phyloP scores from a whole-genome alignment of 2,329 filamentous ascomycete species.

The Akanthomyces dipterigenus region DNA sequence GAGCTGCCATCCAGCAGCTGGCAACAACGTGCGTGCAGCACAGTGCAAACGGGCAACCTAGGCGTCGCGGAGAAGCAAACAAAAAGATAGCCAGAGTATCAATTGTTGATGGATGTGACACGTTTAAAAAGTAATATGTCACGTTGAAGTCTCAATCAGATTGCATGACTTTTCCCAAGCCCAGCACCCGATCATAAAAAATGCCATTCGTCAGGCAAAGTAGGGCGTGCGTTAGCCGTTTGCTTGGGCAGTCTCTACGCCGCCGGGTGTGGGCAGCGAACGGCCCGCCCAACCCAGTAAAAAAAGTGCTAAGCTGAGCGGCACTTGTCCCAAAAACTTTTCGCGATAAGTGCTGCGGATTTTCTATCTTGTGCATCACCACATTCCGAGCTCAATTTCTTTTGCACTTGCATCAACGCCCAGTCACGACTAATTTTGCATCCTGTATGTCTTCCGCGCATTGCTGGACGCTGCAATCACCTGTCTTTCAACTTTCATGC shows the following conservation, averaged over 20 bases:
- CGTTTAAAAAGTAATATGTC: no score
- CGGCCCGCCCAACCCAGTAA: constrained; percentile 12
- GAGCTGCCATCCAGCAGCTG: not conserved
- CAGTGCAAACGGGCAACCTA: constrained; percentile 1
- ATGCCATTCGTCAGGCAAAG: not conserved
- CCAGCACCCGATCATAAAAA: not conserved
- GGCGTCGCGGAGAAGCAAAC: not conserved
- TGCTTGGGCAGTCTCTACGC: not conserved
- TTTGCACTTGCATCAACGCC: constrained; percentile 1
- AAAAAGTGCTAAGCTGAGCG: constrained; percentile 12
- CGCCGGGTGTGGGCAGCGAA: constrained; percentile 7
- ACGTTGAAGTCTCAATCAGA: not conserved
- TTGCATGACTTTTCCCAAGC: not conserved
- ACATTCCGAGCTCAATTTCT: constrained; percentile 3
- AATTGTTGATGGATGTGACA: no score
- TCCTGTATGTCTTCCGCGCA: not conserved
- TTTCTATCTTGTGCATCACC: constrained; percentile 13
- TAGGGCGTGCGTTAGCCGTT: not conserved
- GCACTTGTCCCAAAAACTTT: constrained; percentile 13
- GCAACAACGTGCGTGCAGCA: not conserved
- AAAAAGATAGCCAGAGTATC: not conserved
- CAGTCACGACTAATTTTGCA: not conserved
- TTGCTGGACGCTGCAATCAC: not conserved
- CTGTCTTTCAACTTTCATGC: not conserved
- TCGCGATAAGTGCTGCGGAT: constrained; percentile 11